Evolutionary conservation across 352 stramenopile genomes (phyloP).

Genomic region (Phytophthora nicotianae): DNA sequence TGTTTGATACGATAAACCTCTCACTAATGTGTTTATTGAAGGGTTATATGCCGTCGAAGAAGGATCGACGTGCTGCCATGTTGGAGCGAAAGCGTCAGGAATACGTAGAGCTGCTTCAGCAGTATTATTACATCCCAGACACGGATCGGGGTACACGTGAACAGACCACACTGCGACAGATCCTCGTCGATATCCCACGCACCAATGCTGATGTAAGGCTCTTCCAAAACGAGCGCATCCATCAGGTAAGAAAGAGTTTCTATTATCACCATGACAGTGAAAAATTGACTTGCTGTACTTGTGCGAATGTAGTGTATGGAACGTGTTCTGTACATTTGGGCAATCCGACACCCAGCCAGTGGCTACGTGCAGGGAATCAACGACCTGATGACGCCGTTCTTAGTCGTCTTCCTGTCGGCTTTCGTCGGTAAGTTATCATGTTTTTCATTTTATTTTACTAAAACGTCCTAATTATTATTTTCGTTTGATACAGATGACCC

Average conservation of each 20-base stretch:
- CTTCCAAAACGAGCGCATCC: constrained; percentile 95
- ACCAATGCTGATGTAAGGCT: constrained; percentile 97
- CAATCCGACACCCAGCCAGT: constrained; percentile 97
- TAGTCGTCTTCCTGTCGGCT: constrained; percentile 96
- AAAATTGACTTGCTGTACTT: constrained; percentile 8
- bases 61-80: constrained; percentile 89
- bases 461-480: not conserved
- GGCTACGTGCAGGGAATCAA: constrained; percentile 99
- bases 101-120: constrained; percentile 94
- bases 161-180: constrained; percentile 95
- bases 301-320: constrained; percentile 87
- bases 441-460: not conserved
- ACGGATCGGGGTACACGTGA: constrained; percentile 94
- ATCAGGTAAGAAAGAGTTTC: constrained; percentile 58
- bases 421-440: constrained; percentile 58
- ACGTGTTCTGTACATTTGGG: constrained; percentile 99
- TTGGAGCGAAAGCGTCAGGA: constrained; percentile 95
- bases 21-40: constrained; percentile 27
- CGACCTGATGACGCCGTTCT: constrained; percentile 97
- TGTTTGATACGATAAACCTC: not conserved
- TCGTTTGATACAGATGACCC: constrained; percentile 55
- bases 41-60: constrained; percentile 97
- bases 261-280: not conserved
- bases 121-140: constrained; percentile 98
- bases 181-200: constrained; percentile 99